Evolutionary conservation across 2,329 filamentous ascomycete species (phyloP), one percentile per base, ranked within the genome.

Genomic region (Trichoderma polysporum): DNA sequence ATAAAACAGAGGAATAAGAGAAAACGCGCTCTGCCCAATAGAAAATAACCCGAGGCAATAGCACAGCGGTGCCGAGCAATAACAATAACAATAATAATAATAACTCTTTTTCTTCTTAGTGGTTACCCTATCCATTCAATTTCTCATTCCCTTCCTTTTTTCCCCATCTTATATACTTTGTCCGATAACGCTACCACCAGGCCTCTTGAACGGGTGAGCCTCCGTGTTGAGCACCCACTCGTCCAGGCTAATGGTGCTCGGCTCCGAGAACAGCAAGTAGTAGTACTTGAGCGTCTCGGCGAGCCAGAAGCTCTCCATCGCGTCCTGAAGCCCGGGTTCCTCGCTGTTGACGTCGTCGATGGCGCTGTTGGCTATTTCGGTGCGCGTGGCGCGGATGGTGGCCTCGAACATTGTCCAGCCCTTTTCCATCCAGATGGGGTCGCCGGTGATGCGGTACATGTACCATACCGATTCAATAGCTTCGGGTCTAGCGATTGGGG

Each of bases 281-380:
- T 95, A 97, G 75, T 97, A 97, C 82, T 97, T 97, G 72, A 97
- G 81, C 47, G 93, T 97, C 83, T 97, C 93, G 3, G 91, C 91
- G 68, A 93, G 83, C 92, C 93, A 97, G 78, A 96, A 97, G 74
- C 91, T 94, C 80, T 97, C 91, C 91, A 94, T 94, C 71, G 83
- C 82, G 76, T 93, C 86, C 45, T 78, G 75, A 64, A 83, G 79
- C 10, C 73, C 73, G 1, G 83, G 78, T 19, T 82, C 76, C 1
- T 77, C 67, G 6, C 69, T 66, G 27, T 84, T 78, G 13, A 94
- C 90, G 73, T 92, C 86, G 56, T 83, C 78, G 64, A 95, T 86
- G 41, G 91, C 91, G 12, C 87, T 89, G 79, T 93, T 88, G 9
- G 88, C 92, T 57, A 85, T 84, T 13, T 87, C 79, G 0, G 91